phyloP scores from a whole-genome alignment of 495 filamentous ascomycete genomes.

The Usnea hakonensis region DNA sequence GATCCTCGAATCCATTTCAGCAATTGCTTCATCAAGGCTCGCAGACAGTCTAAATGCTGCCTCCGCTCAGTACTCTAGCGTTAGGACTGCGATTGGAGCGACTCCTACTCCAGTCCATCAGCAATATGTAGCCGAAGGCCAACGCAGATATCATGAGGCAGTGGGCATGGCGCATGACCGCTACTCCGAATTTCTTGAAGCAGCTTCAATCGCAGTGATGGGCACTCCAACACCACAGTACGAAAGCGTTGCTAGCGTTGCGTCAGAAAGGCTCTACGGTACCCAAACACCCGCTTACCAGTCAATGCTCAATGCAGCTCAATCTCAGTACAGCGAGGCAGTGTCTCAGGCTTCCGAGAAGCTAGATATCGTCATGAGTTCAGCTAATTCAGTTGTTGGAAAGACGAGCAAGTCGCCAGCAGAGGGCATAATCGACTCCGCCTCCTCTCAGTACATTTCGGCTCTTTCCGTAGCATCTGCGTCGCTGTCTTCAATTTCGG shows the following conservation, averaged over 20 bases:
- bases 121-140: conserved; percentile 51
- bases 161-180: conserved; percentile 68
- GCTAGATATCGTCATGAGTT: conserved; percentile 38
- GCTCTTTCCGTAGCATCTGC: conserved; percentile 45
- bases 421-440: conserved; percentile 38
- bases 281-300: conserved; percentile 34
- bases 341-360: conserved; percentile 43
- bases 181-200: conserved; percentile 63
- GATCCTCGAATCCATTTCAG: conserved; percentile 49
- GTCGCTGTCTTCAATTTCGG: conserved; percentile 43
- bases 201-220: conserved; percentile 54
- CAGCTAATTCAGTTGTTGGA: conserved; percentile 40
- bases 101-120: conserved; percentile 49
- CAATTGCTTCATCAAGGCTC: conserved; percentile 56
- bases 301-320: conserved; percentile 38
- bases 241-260: conserved; percentile 26
- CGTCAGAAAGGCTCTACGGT: conserved; percentile 27
- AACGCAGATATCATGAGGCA: conserved; percentile 68
- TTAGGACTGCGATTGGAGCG: conserved; percentile 50
- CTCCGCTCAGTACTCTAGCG: conserved; percentile 54
- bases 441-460: conserved; percentile 41
- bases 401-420: conserved; percentile 36
- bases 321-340: conserved; percentile 39
- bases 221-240: conserved; percentile 41
- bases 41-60: conserved; percentile 57